Evolutionary conservation across 768 basidiomycete genomes (phyloP), one percentile per base, ranked within the genome.

Genomic region (Trametes coccinea): DNA sequence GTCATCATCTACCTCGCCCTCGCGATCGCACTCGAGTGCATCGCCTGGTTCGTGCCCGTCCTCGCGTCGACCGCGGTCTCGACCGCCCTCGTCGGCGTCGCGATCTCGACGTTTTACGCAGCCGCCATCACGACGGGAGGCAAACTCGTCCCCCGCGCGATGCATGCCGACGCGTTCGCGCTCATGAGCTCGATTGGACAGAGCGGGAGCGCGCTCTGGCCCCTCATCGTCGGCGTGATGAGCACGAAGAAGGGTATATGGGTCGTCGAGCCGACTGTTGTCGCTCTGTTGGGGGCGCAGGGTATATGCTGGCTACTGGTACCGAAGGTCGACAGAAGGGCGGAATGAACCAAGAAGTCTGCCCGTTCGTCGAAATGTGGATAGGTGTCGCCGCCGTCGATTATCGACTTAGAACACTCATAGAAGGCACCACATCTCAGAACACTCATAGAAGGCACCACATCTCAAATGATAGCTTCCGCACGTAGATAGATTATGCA

Each of bases 81-180:
- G 43, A 72, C 71, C 9, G 69, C 69, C n/a, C 59, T 72, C 61
- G 68, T 72, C 59, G 71, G 71, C n/a, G 61, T 72, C 46, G 69
- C 66, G 22, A 72, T 72, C 68, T 70, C 69, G 39, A 72, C 69
- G 7, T 72, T 70, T 60, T 72, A 72, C 63, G 54, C 69, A 8
- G 66, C 69, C n/a, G 71, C 67, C 31, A 69, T 70, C 49, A 62
- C 66, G 11, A 63, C 60, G 4, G 68, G 62, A 17, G 66, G 68
- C 41, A 62, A 61, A 60, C 68, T 72, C 57, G 60, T 72, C 17
- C 71, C 71, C 22, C 65, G 69, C 30, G 55, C 41, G 34, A 66
- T 72, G 71, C 71, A 72, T 31, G 69, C 71, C 4, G 70, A 71
- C 51, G 71, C 70, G 34, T 71, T 72, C 63, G 61, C 70, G 41